These are phyloP conservation scores for Nothopassalora personata DNA, from an alignment of 2,329 filamentous ascomycete genomes.

Conservation along the genomic window DNA sequence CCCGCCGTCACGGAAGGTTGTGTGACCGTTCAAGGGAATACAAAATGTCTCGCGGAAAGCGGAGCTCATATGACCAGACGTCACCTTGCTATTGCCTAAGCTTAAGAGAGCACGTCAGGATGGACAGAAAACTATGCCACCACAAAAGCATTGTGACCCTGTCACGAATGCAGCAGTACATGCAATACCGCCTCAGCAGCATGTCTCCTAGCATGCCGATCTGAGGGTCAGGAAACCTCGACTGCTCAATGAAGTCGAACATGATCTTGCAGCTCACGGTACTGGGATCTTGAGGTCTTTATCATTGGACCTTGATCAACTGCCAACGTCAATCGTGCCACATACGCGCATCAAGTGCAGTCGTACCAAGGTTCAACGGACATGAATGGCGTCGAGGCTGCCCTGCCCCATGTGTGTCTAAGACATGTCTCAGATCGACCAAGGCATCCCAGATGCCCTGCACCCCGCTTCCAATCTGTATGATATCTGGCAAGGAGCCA, in stretches of 20 bases:
- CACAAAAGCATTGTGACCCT: no score
- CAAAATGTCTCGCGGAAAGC: no score
- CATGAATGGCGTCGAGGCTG: background rate
- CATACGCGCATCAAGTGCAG: background rate
- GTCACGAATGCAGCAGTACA: no score
- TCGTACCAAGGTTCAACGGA: slow-evolving; percentile 1
- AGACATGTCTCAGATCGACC: background rate
- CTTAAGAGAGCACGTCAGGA: no score
- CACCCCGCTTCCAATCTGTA: background rate
- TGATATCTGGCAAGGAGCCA: background rate
- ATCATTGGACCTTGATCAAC: background rate
- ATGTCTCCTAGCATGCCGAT: no score
- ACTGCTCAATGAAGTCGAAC: background rate
- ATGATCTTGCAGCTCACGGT: background rate
- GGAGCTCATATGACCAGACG: no score
- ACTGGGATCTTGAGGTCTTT: background rate
- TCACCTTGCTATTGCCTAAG: no score
- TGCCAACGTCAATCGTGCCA: background rate
- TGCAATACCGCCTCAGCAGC: no score
- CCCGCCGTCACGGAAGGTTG: no score
- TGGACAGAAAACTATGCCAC: no score
- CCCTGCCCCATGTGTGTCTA: background rate
- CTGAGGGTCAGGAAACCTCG: background rate
- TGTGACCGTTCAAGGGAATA: no score
- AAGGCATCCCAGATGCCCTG: background rate